Conservation (phyloP, 2,329 filamentous ascomycete species). For the Cadophora gregata region DNA sequence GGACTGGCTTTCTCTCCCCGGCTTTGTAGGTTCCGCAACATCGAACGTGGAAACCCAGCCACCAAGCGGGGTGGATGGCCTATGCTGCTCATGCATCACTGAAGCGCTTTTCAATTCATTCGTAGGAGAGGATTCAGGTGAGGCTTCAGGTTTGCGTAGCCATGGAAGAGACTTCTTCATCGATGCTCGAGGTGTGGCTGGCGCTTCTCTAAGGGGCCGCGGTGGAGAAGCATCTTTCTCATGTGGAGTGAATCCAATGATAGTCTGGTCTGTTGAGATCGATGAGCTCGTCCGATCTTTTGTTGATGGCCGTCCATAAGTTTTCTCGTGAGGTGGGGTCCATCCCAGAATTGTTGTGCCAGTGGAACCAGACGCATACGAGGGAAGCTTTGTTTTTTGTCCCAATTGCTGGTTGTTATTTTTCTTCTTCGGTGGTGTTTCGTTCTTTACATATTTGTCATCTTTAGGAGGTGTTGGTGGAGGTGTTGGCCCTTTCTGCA, state of each 20-base stretch:
- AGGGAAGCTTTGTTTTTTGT: conserved; percentile 25
- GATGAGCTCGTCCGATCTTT: conserved; percentile 12
- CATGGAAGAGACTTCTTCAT: conserved; percentile 38
- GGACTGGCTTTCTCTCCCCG: background rate
- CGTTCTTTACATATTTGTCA: conserved; percentile 25
- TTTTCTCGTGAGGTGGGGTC: conserved; percentile 32
- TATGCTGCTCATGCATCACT: conserved; percentile 1
- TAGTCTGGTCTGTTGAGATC: conserved; percentile 28
- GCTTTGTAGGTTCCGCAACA: background rate
- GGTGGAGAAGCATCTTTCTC: conserved; percentile 23
- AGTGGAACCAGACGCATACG: conserved; percentile 34
- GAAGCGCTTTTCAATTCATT: conserved; percentile 14
- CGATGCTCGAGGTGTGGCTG: conserved; percentile 8
- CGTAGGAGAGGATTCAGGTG: conserved; percentile 22
- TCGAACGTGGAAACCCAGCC: conserved; percentile 23
- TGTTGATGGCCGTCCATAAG: conserved; percentile 17
- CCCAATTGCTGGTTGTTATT: background rate
- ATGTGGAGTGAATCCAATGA: conserved; percentile 36
- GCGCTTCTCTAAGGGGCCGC: conserved; percentile 6
- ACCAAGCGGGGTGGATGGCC: conserved; percentile 23
- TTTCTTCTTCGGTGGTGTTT: conserved; percentile 12
- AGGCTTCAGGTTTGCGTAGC: conserved; percentile 35
- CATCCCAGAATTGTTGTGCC: conserved; percentile 34
- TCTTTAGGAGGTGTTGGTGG: conserved; percentile 31
- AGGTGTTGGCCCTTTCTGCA: conserved; percentile 17